Evolutionary conservation across 2,329 filamentous ascomycete genomes (phyloP).

Genomic region (Tolypocladium paradoxum): DNA sequence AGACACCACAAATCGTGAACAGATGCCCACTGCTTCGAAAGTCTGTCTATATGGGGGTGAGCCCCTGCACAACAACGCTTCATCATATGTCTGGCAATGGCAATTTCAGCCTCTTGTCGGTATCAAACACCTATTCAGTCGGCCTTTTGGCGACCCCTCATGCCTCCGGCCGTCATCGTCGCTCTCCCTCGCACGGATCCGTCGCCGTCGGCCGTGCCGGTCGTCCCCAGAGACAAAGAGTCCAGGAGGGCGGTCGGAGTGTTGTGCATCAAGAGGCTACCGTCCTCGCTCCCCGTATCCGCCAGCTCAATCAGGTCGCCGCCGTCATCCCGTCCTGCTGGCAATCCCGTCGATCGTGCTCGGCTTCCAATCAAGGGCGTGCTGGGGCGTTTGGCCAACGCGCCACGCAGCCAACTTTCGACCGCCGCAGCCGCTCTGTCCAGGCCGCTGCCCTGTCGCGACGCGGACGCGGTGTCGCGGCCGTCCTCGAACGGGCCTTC

Average conservation of each 20-base stretch:
- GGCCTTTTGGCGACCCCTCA: slow-evolving; percentile 27
- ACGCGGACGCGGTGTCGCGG: slow-evolving; percentile 27
- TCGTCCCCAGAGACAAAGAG: slow-evolving; percentile 16
- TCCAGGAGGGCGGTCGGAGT: slow-evolving; percentile 17
- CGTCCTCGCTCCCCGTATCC: slow-evolving; percentile 49
- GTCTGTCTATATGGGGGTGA: not conserved
- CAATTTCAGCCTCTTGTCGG: not conserved
- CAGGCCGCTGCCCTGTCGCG: slow-evolving; percentile 44
- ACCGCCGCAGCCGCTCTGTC: slow-evolving; percentile 81
- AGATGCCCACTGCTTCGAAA: not conserved
- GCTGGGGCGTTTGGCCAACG: slow-evolving; percentile 53
- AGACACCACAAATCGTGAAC: not conserved
- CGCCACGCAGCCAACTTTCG: slow-evolving; percentile 81
- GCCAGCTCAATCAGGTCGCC: slow-evolving; percentile 63
- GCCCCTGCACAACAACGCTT: not conserved
- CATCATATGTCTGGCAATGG: not conserved
- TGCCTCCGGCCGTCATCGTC: slow-evolving; percentile 7
- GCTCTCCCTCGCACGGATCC: slow-evolving; percentile 26
- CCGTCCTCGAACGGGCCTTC: slow-evolving; percentile 41
- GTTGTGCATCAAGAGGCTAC: slow-evolving; percentile 13
- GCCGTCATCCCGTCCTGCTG: slow-evolving; percentile 25
- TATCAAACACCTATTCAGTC: slow-evolving; percentile 14
- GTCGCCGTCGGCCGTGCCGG: slow-evolving; percentile 27
- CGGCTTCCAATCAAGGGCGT: slow-evolving; percentile 36
- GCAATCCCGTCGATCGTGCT: slow-evolving; percentile 18